Conservation (phyloP, 352 stramenopile species). For the Phytopythium oedochilum region DNA sequence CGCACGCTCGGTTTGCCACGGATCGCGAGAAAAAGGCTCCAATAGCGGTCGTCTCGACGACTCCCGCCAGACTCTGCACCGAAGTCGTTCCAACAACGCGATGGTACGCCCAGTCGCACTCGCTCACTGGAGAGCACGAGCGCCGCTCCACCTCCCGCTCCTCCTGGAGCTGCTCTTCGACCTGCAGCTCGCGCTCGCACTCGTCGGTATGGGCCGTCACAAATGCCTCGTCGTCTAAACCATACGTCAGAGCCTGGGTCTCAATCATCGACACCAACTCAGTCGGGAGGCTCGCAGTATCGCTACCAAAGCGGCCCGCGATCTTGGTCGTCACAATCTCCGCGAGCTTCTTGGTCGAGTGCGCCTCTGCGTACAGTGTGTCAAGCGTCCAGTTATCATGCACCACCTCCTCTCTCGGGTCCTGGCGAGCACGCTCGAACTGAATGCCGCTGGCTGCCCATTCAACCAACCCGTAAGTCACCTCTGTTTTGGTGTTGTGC, state of each 20-base stretch:
- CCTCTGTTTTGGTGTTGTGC: slow-evolving; percentile 75
- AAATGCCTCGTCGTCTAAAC: slow-evolving; percentile 33
- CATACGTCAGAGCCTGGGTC: slow-evolving; percentile 25
- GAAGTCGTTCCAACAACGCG: slow-evolving; percentile 9
- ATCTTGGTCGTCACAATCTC: slow-evolving; percentile 27
- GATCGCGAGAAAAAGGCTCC: background rate
- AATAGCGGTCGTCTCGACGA: slow-evolving; percentile 5
- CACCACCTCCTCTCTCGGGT: slow-evolving; percentile 22
- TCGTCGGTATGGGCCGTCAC: slow-evolving; percentile 37
- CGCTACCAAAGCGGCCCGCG: background rate
- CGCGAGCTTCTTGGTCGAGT: slow-evolving; percentile 24
- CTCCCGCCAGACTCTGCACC: slow-evolving; percentile 6
- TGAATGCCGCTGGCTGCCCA: slow-evolving; percentile 81
- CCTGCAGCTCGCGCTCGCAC: slow-evolving; percentile 54
- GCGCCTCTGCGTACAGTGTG: slow-evolving; percentile 23
- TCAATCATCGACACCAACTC: slow-evolving; percentile 16
- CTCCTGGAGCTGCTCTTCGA: slow-evolving; percentile 41
- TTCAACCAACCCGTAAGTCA: slow-evolving; percentile 53
- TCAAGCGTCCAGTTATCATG: slow-evolving; percentile 48
- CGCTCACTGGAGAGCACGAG: slow-evolving; percentile 9
- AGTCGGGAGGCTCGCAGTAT: background rate
- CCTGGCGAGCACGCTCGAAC: slow-evolving; percentile 30
- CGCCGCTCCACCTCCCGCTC: slow-evolving; percentile 15
- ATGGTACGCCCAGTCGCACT: slow-evolving; percentile 20
- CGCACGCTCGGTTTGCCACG: background rate